Evolutionary conservation across 192 early-diverging fungal species (phyloP).

Genomic region (Gonapodya sp.): DNA sequence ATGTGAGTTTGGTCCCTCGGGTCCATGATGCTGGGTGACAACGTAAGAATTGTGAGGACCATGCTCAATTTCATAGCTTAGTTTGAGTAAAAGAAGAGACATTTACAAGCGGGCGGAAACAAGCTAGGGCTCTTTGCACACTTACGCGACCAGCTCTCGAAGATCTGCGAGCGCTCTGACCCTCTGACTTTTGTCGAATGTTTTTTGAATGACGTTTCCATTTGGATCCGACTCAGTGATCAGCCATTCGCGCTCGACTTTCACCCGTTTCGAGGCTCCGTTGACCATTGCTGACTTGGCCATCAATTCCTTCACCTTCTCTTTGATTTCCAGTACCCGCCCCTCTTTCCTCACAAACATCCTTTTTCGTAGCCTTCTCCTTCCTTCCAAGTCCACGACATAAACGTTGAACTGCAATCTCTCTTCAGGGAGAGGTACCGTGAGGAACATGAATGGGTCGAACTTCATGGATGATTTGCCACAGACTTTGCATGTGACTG

Average conservation of each 20-base stretch:
- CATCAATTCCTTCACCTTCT: background rate
- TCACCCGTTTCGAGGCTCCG: background rate
- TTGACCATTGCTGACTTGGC: background rate
- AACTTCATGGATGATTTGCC: constrained; percentile 61
- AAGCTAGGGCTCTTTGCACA: background rate
- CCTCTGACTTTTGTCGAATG: background rate
- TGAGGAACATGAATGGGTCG: constrained; percentile 73
- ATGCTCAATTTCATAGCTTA: constrained; percentile 7
- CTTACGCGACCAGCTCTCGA: background rate
- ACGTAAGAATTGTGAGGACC: background rate
- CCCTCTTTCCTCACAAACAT: background rate
- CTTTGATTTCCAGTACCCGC: background rate
- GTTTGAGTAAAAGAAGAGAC: background rate
- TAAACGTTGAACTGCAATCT: constrained; percentile 13
- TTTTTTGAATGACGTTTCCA: background rate
- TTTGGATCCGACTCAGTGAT: background rate
- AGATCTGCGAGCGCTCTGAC: background rate
- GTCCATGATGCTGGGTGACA: background rate
- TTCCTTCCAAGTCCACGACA: background rate
- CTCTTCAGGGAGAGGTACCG: constrained; percentile 64
- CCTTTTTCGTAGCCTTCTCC: background rate
- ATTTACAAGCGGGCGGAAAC: background rate
- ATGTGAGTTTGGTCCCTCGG: background rate
- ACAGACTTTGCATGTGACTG: constrained; percentile 12
- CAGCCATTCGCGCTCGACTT: background rate